Evolutionary conservation across 1,139 yeast species (phyloP).

Genomic region (Hanseniaspora uvarum): DNA sequence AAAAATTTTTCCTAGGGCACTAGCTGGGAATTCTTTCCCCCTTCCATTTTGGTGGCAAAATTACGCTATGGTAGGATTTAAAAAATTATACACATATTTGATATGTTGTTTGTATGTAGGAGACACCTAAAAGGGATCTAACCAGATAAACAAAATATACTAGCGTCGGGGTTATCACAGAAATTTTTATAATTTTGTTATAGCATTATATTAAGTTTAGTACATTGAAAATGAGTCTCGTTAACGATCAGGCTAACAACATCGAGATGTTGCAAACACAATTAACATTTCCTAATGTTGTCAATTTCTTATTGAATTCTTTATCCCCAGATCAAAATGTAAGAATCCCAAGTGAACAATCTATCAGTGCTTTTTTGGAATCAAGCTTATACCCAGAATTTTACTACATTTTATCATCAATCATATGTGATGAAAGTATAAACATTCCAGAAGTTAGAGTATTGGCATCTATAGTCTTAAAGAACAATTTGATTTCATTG

Average conservation of each 20-base stretch:
- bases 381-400: conserved; percentile 11
- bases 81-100: too few relatives aligned
- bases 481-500: conserved; percentile 11
- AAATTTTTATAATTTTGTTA: too few relatives aligned
- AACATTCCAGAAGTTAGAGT: conserved; percentile 6
- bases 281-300: conserved; percentile 10
- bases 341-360: conserved; percentile 16
- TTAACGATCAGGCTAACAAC: conserved; percentile 1
- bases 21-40: too few relatives aligned
- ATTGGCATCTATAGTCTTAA: conserved; percentile 11
- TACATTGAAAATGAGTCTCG: not conserved
- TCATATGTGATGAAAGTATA: conserved; percentile 10
- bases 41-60: not conserved
- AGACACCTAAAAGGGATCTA: too few relatives aligned
- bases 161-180: too few relatives aligned
- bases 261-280: conserved; percentile 6
- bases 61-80: too few relatives aligned
- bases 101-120: too few relatives aligned
- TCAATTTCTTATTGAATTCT: conserved; percentile 5
- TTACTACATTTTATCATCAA: conserved; percentile 12
- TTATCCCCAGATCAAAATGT: conserved; percentile 8
- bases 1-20: conserved; percentile 5
- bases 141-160: too few relatives aligned
- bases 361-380: conserved; percentile 7
- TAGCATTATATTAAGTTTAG: not conserved